Conservation (phyloP, 345 rosid genomes). For the Salix suchowensis region DNA sequence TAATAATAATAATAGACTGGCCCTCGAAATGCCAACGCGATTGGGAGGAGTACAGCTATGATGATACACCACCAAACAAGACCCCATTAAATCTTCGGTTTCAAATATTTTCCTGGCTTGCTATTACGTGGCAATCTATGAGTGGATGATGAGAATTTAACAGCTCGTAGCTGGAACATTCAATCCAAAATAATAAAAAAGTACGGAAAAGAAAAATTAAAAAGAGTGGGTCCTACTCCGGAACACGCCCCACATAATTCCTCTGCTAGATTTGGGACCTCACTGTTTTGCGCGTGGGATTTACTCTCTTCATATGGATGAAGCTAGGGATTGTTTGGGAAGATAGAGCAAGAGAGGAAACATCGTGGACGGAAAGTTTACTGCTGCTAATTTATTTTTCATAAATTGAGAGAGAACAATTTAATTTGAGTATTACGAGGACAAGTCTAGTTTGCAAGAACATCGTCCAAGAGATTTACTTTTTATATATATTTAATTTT, state of each 20-base stretch:
- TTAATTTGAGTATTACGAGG: too few relatives aligned
- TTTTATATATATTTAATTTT: too few relatives aligned
- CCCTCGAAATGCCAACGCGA: too few relatives aligned
- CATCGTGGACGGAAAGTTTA: too few relatives aligned
- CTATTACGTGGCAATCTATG: conserved; percentile 1
- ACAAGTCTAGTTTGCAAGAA: too few relatives aligned
- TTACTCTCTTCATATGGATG: not conserved
- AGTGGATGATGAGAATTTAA: conserved; percentile 6
- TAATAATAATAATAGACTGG: too few relatives aligned
- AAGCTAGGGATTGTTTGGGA: not conserved
- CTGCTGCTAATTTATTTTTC: too few relatives aligned
- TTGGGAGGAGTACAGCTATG: too few relatives aligned
- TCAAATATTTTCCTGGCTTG: not conserved
- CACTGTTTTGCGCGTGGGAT: not conserved
- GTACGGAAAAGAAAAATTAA: not conserved
- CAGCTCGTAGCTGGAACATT: conserved; percentile 37
- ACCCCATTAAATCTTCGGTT: not conserved
- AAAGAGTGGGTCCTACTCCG: conserved; percentile 8
- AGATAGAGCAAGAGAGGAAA: not conserved
- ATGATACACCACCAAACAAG: not conserved
- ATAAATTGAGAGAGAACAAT: too few relatives aligned
- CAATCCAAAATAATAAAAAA: conserved; percentile 15
- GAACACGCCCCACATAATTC: conserved; percentile 19
- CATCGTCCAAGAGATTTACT: too few relatives aligned
- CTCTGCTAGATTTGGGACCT: not conserved